These are phyloP conservation scores for Eimeria necatrix DNA, from an alignment of 169 alveolate species.

Conservation along the genomic window DNA sequence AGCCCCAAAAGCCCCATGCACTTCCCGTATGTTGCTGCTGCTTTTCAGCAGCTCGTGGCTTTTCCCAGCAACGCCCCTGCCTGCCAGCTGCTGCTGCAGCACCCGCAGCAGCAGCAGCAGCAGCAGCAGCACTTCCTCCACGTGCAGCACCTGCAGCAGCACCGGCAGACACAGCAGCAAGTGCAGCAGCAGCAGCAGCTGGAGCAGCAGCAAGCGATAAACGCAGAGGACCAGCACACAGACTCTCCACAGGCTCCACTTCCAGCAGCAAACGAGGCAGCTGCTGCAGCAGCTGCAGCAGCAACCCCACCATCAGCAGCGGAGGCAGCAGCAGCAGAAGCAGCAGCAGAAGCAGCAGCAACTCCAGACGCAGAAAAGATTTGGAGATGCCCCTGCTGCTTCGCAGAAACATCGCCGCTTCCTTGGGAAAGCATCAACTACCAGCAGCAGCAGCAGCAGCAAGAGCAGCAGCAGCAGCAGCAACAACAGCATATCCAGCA, in stretches of 20 bases:
- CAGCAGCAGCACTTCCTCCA: background rate
- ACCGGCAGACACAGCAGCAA: background rate
- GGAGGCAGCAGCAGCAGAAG: background rate
- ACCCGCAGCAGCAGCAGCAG: slow-evolving; percentile 20
- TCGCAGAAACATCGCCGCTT: background rate
- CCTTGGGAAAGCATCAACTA: slow-evolving; percentile 1
- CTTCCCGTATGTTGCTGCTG: slow-evolving; percentile 39
- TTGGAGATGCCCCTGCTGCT: slow-evolving; percentile 18
- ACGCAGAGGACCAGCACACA: background rate
- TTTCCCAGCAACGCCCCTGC: background rate
- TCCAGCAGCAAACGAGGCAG: background rate
- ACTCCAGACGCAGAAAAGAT: background rate
- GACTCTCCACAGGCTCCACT: background rate
- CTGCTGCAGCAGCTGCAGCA: too few species aligned
- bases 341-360: slow-evolving; percentile 30
- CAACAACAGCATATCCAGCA: background rate
- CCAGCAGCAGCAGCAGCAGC: slow-evolving; percentile 18
- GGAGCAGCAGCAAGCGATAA: background rate
- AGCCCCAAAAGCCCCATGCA: background rate
- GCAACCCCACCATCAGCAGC: background rate
- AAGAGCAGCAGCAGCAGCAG: background rate
- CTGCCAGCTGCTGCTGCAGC: slow-evolving; percentile 1
- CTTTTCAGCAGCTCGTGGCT: background rate
- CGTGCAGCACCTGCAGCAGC: background rate
- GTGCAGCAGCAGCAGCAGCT: background rate